Conservation (phyloP, 768 basidiomycete species). For the Termitomyces sp. region DNA sequence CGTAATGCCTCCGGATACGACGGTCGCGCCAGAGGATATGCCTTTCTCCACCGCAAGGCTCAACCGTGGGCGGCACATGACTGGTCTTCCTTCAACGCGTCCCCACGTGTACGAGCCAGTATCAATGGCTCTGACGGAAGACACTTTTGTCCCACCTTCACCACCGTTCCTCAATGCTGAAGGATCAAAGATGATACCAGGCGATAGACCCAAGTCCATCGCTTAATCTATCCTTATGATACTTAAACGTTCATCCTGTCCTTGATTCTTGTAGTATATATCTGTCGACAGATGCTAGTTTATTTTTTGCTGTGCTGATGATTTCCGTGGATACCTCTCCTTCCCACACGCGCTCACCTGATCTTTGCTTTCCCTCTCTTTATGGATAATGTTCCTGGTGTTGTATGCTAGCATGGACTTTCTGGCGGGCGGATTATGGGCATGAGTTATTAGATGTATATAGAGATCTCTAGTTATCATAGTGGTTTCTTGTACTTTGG, state of each 20-base stretch:
- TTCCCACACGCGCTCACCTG: background rate
- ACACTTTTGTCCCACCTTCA: slow-evolving; percentile 54
- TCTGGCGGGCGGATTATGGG: slow-evolving; percentile 1
- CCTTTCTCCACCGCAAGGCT: slow-evolving; percentile 23
- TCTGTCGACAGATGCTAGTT: slow-evolving; percentile 3
- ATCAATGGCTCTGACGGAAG: slow-evolving; percentile 58
- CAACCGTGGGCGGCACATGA: slow-evolving; percentile 37
- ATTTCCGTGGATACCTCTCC: slow-evolving; percentile 6
- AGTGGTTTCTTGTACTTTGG: slow-evolving; percentile 6
- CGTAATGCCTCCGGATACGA: background rate
- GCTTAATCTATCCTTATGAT: slow-evolving; percentile 21
- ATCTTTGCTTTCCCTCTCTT: slow-evolving; percentile 1
- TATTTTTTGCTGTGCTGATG: slow-evolving; percentile 5
- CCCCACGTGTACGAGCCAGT: slow-evolving; percentile 66
- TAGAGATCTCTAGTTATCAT: slow-evolving; percentile 5
- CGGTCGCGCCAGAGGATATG: slow-evolving; percentile 4
- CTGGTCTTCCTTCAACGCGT: slow-evolving; percentile 15
- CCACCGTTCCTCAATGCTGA: slow-evolving; percentile 49
- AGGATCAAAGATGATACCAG: slow-evolving; percentile 21
- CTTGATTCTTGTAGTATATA: slow-evolving; percentile 8
- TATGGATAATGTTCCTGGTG: slow-evolving; percentile 4
- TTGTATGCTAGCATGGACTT: background rate
- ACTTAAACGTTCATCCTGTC: background rate
- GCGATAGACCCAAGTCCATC: slow-evolving; percentile 40
- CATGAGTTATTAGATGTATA: slow-evolving; percentile 2